phyloP scores from a whole-genome alignment of 2,329 filamentous ascomycete species.

The Fusarium drepaniforme region DNA sequence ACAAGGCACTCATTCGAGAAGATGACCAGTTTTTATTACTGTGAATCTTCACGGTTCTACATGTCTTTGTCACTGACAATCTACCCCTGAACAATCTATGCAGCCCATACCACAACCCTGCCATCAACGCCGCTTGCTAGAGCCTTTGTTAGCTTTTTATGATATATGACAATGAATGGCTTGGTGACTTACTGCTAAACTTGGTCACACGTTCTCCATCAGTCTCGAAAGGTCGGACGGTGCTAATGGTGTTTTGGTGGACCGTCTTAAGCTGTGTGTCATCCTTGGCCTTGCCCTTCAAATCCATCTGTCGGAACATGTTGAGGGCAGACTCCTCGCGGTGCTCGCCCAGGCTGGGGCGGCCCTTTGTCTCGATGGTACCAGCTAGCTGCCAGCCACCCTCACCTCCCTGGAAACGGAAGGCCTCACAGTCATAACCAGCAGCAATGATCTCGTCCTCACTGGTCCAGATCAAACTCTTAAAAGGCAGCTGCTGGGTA shows the following conservation, averaged over 20 bases:
- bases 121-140: conserved; percentile 86
- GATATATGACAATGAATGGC: not conserved
- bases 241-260: conserved; percentile 96
- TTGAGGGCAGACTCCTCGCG: conserved; percentile 94
- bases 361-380: conserved; percentile 81
- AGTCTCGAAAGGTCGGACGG: conserved; percentile 80
- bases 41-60: not conserved
- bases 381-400: conserved; percentile 87
- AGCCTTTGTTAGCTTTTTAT: conserved; percentile 45
- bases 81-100: conserved; percentile 55
- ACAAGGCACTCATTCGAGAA: conserved; percentile 2
- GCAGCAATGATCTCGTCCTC: conserved; percentile 96
- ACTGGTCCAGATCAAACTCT: conserved; percentile 90
- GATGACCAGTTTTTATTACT: not conserved
- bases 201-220: conserved; percentile 75
- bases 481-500: conserved; percentile 92
- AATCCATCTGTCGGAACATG: conserved; percentile 99
- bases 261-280: conserved; percentile 95
- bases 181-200: conserved; percentile 82
- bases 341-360: conserved; percentile 69
- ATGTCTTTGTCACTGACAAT: conserved; percentile 10
- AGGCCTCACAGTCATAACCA: conserved; percentile 90
- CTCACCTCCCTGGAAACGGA: conserved; percentile 84
- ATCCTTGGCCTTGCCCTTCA: conserved; percentile 92
- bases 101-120: conserved; percentile 82